A percentile compares a stretch with the other conserved stretches of the same genome.
Evolutionary conservation across 805 yeast genomes (phyloP).

Genomic region (Spencermartinsiella europaea): DNA sequence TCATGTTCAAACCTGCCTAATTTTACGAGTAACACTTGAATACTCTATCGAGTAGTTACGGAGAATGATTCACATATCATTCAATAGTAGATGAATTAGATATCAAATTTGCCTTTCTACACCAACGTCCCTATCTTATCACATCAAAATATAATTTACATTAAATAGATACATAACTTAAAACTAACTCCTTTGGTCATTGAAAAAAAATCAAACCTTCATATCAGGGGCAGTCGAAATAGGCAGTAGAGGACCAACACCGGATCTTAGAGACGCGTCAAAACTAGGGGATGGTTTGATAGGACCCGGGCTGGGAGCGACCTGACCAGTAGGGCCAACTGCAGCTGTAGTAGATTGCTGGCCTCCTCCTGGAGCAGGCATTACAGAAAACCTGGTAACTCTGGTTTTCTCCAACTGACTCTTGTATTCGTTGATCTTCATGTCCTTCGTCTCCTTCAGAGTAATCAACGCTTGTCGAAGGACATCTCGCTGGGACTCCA

Average conservation of each 20-base stretch:
- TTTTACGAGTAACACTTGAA: neutral
- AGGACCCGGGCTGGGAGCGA: neutral
- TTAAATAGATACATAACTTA: neutral
- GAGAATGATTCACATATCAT: neutral
- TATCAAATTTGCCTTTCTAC: neutral
- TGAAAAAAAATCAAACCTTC: neutral
- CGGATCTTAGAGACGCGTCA: neutral
- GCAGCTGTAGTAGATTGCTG: neutral
- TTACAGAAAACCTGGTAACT: neutral
- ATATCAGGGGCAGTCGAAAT: slow-evolving; percentile 3
- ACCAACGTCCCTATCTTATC: too few relatives aligned
- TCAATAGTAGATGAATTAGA: neutral
- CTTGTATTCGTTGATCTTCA: slow-evolving; percentile 19
- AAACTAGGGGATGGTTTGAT: neutral
- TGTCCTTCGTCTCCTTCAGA: slow-evolving; percentile 20
- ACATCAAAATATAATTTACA: neutral
- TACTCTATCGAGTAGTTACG: neutral
- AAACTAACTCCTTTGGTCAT: neutral
- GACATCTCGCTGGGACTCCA: slow-evolving; percentile 21
- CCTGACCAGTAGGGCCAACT: neutral
- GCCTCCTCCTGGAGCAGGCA: neutral
- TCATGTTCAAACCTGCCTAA: neutral
- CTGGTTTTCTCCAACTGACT: neutral
- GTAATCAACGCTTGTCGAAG: slow-evolving; percentile 20
- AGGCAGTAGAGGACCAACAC: slow-evolving; percentile 4